Evolutionary conservation across 345 rosid species (phyloP).

Genomic region (Dimocarpus longan): DNA sequence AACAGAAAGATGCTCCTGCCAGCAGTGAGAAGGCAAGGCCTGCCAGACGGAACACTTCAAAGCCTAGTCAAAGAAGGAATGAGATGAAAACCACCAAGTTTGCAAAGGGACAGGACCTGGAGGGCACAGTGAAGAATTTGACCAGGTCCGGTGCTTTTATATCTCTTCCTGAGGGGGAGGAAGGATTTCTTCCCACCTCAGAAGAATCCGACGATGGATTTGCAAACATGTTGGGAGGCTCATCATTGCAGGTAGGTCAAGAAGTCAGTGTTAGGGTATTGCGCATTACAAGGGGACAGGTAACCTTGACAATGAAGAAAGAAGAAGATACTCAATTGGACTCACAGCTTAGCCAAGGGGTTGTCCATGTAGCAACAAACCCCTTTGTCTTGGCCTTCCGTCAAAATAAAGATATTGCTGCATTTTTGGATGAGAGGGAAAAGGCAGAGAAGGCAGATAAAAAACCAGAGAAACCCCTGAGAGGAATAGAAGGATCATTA

Average conservation of each 20-base stretch:
- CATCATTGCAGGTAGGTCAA: conserved; percentile 69
- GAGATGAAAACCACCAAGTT: conserved; percentile 57
- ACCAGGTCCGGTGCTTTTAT: conserved; percentile 81
- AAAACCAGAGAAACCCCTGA: conserved; percentile 19
- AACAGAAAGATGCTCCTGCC: conserved; percentile 43
- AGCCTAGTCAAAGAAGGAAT: conserved; percentile 52
- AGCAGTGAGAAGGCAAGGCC: conserved; percentile 55
- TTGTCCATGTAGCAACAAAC: conserved; percentile 67
- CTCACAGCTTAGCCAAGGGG: conserved; percentile 48
- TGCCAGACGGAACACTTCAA: conserved; percentile 49
- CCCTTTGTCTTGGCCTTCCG: conserved; percentile 81
- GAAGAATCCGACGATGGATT: conserved; percentile 80
- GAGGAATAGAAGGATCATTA: conserved; percentile 26
- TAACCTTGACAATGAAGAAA: conserved; percentile 85
- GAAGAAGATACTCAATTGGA: conserved; percentile 53
- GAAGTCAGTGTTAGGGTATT: conserved; percentile 76
- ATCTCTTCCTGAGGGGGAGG: conserved; percentile 84
- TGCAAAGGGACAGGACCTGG: conserved; percentile 77
- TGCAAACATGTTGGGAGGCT: conserved; percentile 63
- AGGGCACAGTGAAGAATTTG: conserved; percentile 76
- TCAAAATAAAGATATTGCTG: conserved; percentile 68
- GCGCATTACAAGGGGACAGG: conserved; percentile 68
- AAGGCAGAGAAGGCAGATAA: conserved; percentile 39
- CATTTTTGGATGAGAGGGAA: conserved; percentile 75
- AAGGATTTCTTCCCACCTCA: conserved; percentile 77